phyloP scores from a whole-genome alignment of 73 alveolate genomes.

The Tetrahymena malaccensis region DNA sequence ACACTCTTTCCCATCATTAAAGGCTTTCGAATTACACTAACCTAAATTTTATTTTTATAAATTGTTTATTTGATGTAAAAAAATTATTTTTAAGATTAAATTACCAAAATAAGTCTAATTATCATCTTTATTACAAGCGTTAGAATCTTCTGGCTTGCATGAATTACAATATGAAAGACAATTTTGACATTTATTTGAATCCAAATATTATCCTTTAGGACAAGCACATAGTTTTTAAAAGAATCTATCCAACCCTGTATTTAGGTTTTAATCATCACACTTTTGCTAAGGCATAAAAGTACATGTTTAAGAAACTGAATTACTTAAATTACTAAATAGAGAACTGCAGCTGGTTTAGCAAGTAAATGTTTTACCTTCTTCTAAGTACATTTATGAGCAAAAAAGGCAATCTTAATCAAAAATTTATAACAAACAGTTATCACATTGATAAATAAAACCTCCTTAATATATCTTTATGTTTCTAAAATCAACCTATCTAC shows the following conservation, averaged over 20 bases:
- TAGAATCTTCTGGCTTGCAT: too few relatives aligned
- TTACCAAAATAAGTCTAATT: background rate
- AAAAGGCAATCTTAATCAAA: background rate
- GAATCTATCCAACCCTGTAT: too few relatives aligned
- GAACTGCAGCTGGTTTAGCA: background rate
- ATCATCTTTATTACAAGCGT: too few relatives aligned
- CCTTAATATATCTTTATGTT: background rate
- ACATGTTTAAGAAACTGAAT: background rate
- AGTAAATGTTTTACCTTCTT: background rate
- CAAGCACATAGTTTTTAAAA: too few relatives aligned
- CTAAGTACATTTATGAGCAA: background rate
- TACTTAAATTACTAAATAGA: background rate
- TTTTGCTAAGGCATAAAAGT: too few relatives aligned
- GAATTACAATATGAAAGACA: too few relatives aligned
- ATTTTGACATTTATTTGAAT: too few relatives aligned
- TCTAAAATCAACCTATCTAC: background rate
- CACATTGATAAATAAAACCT: background rate
- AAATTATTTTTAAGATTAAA: too few relatives aligned
- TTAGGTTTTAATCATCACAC: too few relatives aligned
- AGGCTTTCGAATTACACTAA: background rate
- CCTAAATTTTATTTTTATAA: background rate
- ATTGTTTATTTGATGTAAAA: too few relatives aligned
- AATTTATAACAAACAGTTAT: background rate
- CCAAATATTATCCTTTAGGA: too few relatives aligned
- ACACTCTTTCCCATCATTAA: background rate